Conservation (phyloP, 202 grass and related monocot genomes). For the Cymbopogon flexuosus region DNA sequence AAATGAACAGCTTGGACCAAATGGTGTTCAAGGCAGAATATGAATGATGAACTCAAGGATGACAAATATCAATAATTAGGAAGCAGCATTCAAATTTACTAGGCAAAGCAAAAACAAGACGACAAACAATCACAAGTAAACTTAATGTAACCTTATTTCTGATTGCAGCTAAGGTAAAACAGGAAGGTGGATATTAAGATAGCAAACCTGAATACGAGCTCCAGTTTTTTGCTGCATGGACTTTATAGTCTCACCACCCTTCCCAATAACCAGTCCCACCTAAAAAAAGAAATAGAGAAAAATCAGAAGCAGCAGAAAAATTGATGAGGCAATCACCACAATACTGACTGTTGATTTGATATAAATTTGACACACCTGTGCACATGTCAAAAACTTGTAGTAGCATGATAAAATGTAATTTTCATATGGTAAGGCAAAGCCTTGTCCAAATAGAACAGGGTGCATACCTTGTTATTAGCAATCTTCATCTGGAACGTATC, state of each 20-base stretch:
- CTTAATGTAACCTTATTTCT: not conserved
- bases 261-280: constrained; percentile 97
- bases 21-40: not conserved
- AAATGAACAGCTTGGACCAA: not conserved
- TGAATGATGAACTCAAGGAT: not conserved
- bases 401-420: not conserved
- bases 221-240: constrained; percentile 84
- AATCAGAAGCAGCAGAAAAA: not conserved
- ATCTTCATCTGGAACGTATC: constrained; percentile 92
- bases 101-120: not conserved
- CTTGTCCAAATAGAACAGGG: not conserved
- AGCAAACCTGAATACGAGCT: constrained; percentile 83
- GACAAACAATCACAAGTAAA: not conserved
- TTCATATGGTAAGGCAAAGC: too few relatives aligned
- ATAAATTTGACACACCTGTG: not conserved
- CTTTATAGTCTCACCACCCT: constrained; percentile 94
- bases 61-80: not conserved
- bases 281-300: constrained; percentile 29
- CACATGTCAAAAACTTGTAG: not conserved
- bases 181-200: not conserved
- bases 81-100: not conserved
- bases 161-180: not conserved
- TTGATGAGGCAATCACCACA: not conserved
- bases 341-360: not conserved
- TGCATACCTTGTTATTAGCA: constrained; percentile 78